Percentiles rank a stretch among this genome's conserved stretches.
Conservation (phyloP, 106 monocot species). For the Cymbidium sinense region DNA sequence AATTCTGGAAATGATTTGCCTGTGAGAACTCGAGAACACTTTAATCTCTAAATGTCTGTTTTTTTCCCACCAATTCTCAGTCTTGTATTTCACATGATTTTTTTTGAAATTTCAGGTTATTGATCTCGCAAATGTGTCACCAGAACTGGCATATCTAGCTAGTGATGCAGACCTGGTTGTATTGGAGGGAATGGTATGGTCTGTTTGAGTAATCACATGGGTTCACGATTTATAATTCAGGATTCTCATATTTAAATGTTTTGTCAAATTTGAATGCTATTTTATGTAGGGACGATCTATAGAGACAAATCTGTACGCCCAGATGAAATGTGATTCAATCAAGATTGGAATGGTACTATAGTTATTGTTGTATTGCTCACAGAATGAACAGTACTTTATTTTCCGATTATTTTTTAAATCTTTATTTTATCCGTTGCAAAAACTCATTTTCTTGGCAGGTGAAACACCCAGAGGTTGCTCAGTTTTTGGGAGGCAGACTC, state of each 20-base stretch:
- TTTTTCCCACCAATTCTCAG: not conserved
- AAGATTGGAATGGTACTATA: constrained; percentile 95
- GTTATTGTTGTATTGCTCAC: too few species aligned
- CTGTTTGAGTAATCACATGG: not conserved
- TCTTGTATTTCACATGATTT: not conserved
- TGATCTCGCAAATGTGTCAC: constrained; percentile 69
- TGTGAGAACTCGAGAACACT: constrained; percentile 25
- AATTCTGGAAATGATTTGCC: constrained; percentile 99
- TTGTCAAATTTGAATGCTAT: too few species aligned
- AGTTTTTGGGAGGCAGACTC: constrained; percentile 90
- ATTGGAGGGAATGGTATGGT: constrained; percentile 91
- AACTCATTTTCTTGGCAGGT: constrained; percentile 39
- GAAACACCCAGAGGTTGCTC: constrained; percentile 94
- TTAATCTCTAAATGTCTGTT: not conserved
- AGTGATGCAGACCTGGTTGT: constrained; percentile 87
- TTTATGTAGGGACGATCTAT: constrained; percentile 52
- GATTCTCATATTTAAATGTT: not conserved
- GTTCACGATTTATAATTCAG: not conserved
- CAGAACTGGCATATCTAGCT: constrained; percentile 81
- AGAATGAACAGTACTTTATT: too few species aligned
- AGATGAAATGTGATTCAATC: constrained; percentile 89
- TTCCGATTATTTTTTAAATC: too few species aligned
- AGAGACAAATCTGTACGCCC: constrained; percentile 79
- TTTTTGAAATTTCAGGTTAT: constrained; percentile 50
- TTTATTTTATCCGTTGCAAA: not conserved